A percentile compares a stretch with the other conserved stretches of the same genome.
These are phyloP conservation scores for Symmetrospora coprosmae DNA, from an alignment of 768 basidiomycete genomes.

Conservation along the genomic window DNA sequence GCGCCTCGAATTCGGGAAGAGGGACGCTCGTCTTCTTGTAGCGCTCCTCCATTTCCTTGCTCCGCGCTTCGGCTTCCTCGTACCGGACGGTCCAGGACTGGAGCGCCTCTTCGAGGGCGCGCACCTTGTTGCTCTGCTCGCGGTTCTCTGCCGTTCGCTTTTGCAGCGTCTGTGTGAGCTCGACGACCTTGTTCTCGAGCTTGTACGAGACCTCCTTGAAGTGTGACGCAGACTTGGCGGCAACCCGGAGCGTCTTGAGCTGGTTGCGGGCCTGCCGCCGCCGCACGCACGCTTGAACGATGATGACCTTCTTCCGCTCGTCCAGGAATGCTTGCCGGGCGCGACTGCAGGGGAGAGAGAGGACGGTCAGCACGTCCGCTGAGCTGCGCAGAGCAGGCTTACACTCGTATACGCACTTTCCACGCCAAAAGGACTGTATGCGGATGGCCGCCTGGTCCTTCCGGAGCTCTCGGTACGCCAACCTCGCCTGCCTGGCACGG, in stretches of 20 bases:
- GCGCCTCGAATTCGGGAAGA: constrained; percentile 54
- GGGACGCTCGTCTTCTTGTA: constrained; percentile 60
- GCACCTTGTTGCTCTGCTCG: constrained; percentile 59
- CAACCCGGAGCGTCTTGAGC: constrained; percentile 64
- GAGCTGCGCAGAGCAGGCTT: background rate
- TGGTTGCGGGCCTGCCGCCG: constrained; percentile 74
- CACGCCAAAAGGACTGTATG: constrained; percentile 72
- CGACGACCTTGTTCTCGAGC: constrained; percentile 97
- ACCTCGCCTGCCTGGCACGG: constrained; percentile 60
- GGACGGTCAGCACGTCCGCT: background rate
- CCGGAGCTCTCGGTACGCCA: constrained; percentile 47
- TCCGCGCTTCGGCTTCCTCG: constrained; percentile 66
- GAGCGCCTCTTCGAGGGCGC: constrained; percentile 69
- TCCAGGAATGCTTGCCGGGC: constrained; percentile 50
- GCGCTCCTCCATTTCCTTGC: constrained; percentile 56
- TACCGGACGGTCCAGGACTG: constrained; percentile 70
- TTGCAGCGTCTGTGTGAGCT: constrained; percentile 86
- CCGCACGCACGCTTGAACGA: constrained; percentile 80
- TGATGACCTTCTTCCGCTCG: constrained; percentile 60
- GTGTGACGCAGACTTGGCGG: constrained; percentile 91
- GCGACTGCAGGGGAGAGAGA: constrained; percentile 32
- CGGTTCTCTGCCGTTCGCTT: constrained; percentile 81
- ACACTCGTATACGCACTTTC: constrained; percentile 73
- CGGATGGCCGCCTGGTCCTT: constrained; percentile 50
- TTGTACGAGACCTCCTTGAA: constrained; percentile 98